phyloP scores from a whole-genome alignment of 495 filamentous ascomycete species.

The Chlorociboria aeruginascens region DNA sequence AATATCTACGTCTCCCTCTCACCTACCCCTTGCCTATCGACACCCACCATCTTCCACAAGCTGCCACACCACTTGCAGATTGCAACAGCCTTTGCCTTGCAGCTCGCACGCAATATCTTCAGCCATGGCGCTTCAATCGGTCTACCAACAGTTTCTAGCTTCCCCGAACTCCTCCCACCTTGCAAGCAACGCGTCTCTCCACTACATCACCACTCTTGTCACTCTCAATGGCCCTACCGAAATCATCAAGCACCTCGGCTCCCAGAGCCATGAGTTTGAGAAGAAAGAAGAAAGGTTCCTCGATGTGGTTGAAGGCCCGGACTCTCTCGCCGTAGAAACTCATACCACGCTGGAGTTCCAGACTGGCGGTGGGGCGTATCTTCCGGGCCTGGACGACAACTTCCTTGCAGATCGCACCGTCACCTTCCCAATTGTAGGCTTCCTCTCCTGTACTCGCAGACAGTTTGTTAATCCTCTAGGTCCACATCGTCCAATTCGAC shows the following conservation, averaged over 20 bases:
- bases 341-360: slow-evolving; percentile 78
- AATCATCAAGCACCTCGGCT: slow-evolving; percentile 66
- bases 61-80: neutral
- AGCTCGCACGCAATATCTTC: too few species aligned
- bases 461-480: slow-evolving; percentile 37
- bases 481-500: slow-evolving; percentile 86
- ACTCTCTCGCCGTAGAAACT: slow-evolving; percentile 61
- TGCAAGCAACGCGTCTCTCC: slow-evolving; percentile 58
- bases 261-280: slow-evolving; percentile 54
- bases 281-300: slow-evolving; percentile 71
- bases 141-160: slow-evolving; percentile 71
- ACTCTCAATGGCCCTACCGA: slow-evolving; percentile 53
- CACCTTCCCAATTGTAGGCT: slow-evolving; percentile 67
- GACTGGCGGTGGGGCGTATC: slow-evolving; percentile 69
- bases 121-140: slow-evolving; percentile 49
- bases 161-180: slow-evolving; percentile 53
- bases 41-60: neutral
- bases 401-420: slow-evolving; percentile 77
- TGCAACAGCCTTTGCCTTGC: neutral
- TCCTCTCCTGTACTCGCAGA: neutral
- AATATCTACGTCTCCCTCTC: too few species aligned
- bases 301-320: slow-evolving; percentile 53
- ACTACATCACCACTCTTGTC: slow-evolving; percentile 87
- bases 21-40: too few species aligned
- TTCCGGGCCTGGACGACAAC: slow-evolving; percentile 88